Percentiles rank a stretch among this genome's conserved stretches.
These are phyloP conservation scores for Verticillium longisporum DNA, from an alignment of 2,329 filamentous ascomycete species.

Conservation along the genomic window DNA sequence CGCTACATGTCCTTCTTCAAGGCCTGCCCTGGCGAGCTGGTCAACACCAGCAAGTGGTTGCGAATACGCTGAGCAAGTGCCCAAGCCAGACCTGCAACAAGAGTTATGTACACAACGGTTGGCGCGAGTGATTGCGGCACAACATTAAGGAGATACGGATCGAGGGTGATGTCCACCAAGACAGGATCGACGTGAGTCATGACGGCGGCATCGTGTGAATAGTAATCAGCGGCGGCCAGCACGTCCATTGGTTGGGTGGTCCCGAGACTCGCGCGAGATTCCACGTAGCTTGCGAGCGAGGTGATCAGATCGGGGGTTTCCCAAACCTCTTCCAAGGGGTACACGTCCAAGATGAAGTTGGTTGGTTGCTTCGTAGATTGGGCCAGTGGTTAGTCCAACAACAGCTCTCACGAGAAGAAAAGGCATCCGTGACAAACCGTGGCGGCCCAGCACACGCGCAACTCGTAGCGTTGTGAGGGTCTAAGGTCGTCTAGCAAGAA, in stretches of 20 bases:
- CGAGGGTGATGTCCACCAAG: conserved; percentile 73
- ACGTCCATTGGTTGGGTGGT: conserved; percentile 30
- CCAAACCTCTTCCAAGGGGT: conserved; percentile 55
- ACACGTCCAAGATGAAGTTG: conserved; percentile 62
- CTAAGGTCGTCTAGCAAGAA: conserved; percentile 64
- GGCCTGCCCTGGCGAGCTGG: background rate
- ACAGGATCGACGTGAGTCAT: conserved; percentile 73
- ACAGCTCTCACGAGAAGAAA: background rate
- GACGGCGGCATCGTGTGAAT: conserved; percentile 62
- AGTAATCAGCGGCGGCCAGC: conserved; percentile 76
- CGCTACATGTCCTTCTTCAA: background rate
- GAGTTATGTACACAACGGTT: conserved; percentile 60
- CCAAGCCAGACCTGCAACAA: conserved; percentile 47
- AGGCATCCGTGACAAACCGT: conserved; percentile 52
- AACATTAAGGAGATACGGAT: conserved; percentile 75
- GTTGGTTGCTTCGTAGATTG: conserved; percentile 68
- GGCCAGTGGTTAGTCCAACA: conserved; percentile 3
- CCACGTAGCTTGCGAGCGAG: conserved; percentile 58
- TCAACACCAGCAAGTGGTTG: background rate
- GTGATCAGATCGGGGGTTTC: conserved; percentile 54
- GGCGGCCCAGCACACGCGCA: conserved; percentile 88
- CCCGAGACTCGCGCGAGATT: conserved; percentile 32
- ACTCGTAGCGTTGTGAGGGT: conserved; percentile 76
- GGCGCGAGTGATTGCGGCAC: conserved; percentile 72
- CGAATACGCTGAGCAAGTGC: conserved; percentile 27